Percentiles rank a stretch among this genome's conserved stretches.
Conservation (phyloP, 2,329 filamentous ascomycete genomes). For the Fusarium camptoceras region DNA sequence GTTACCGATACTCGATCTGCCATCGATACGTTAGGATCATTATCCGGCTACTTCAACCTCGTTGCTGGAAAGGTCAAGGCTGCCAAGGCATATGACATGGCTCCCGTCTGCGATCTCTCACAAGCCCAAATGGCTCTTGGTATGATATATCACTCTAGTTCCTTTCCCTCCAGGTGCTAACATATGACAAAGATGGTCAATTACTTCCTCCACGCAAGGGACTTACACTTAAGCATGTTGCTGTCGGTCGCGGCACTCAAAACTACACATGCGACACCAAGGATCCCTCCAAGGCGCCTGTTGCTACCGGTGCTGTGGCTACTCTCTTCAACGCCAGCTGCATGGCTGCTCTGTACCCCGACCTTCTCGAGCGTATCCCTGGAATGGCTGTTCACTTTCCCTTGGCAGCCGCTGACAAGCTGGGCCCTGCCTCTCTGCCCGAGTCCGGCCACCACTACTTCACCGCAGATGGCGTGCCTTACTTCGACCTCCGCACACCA, state of each 20-base stretch:
- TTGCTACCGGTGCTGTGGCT: conserved; percentile 78
- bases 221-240: conserved; percentile 78
- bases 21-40: conserved; percentile 55
- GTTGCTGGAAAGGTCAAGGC: conserved; percentile 66
- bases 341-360: conserved; percentile 75
- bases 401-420: conserved; percentile 57
- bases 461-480: conserved; percentile 74
- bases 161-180: conserved; percentile 19
- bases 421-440: conserved; percentile 69
- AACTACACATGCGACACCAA: conserved; percentile 87
- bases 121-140: conserved; percentile 63
- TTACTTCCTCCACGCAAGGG: conserved; percentile 72
- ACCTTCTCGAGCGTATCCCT: conserved; percentile 73
- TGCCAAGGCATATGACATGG: conserved; percentile 54
- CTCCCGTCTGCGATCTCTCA: conserved; percentile 66
- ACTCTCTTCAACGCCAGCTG: conserved; percentile 91
- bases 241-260: conserved; percentile 87
- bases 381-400: conserved; percentile 76
- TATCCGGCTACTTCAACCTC: conserved; percentile 72
- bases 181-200: conserved; percentile 51
- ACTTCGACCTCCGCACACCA: conserved; percentile 80
- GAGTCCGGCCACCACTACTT: conserved; percentile 88
- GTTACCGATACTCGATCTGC: conserved; percentile 53
- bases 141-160: conserved; percentile 51
- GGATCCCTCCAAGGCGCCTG: conserved; percentile 71